Conservation (phyloP, 192 early-diverging fungal species). For the Mortierella alpina region DNA sequence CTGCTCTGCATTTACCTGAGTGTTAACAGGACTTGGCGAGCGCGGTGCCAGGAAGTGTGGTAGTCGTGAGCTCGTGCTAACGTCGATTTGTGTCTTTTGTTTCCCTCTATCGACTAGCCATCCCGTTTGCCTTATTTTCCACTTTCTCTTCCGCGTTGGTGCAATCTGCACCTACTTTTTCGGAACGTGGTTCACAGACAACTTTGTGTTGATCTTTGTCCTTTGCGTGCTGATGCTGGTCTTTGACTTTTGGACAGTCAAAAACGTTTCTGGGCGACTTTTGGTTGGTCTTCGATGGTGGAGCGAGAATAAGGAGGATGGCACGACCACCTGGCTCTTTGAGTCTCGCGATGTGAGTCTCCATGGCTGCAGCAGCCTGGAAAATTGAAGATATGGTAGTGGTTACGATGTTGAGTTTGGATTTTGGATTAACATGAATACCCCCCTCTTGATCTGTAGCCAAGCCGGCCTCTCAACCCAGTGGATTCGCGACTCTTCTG, state of each 20-base stretch:
- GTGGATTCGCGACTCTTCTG: slow-evolving; percentile 96
- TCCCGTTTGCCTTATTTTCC: slow-evolving; percentile 91
- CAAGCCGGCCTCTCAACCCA: slow-evolving; percentile 76
- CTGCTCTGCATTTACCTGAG: no score
- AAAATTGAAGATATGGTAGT: no score
- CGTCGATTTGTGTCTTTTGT: neutral
- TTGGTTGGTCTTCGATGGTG: slow-evolving; percentile 99
- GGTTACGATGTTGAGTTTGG: no score
- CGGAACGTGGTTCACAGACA: slow-evolving; percentile 82
- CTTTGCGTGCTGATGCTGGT: slow-evolving; percentile 90
- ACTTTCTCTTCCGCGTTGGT: slow-evolving; percentile 84
- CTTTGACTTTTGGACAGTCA: slow-evolving; percentile 99
- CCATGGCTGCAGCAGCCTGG: neutral
- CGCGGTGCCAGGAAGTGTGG: no score
- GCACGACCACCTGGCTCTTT: slow-evolving; percentile 95
- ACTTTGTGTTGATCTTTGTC: slow-evolving; percentile 93
- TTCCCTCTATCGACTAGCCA: slow-evolving; percentile 66
- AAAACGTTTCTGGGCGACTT: slow-evolving; percentile 96
- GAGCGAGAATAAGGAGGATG: slow-evolving; percentile 98
- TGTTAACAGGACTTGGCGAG: no score
- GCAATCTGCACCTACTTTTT: slow-evolving; percentile 91
- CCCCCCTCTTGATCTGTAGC: slow-evolving; percentile 49
- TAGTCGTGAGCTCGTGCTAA: no score
- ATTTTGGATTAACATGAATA: no score
- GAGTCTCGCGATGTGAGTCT: slow-evolving; percentile 85